Evolutionary conservation across 2,329 filamentous ascomycete genomes (phyloP).

Genomic region (Dactylellina drechsleri): DNA sequence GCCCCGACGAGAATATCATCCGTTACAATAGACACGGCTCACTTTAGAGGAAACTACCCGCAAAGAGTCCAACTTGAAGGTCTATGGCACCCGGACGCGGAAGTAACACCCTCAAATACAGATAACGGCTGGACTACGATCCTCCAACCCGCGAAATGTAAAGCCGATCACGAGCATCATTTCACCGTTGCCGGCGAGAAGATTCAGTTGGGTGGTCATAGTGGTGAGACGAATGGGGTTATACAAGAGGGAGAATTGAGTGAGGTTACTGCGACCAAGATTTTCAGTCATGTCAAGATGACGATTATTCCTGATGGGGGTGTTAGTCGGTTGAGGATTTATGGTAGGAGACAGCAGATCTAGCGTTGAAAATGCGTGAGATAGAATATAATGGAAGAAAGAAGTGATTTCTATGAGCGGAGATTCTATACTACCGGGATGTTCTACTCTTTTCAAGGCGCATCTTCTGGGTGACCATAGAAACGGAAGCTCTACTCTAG

Average conservation of each 20-base stretch:
- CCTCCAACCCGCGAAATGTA: slow-evolving; percentile 64
- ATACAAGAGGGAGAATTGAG: slow-evolving; percentile 56
- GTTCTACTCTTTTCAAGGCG: too few species aligned
- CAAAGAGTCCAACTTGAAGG: slow-evolving; percentile 77
- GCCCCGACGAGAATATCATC: slow-evolving; percentile 40
- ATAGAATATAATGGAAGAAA: not conserved
- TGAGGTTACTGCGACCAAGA: slow-evolving; percentile 66
- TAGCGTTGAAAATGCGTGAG: not conserved
- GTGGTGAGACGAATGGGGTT: slow-evolving; percentile 54
- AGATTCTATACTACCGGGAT: too few species aligned
- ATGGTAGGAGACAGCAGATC: slow-evolving; percentile 69
- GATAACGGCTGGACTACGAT: slow-evolving; percentile 65
- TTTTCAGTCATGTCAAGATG: slow-evolving; percentile 85
- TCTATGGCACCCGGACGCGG: slow-evolving; percentile 60
- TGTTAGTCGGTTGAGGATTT: slow-evolving; percentile 84
- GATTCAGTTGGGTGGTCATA: slow-evolving; percentile 38
- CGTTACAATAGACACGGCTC: slow-evolving; percentile 80
- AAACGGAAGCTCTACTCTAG: too few species aligned
- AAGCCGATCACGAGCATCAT: slow-evolving; percentile 42
- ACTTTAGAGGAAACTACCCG: slow-evolving; percentile 85
- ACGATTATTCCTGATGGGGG: slow-evolving; percentile 94
- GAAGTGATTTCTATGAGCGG: too few species aligned
- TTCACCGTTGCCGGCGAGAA: slow-evolving; percentile 26
- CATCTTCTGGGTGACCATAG: too few species aligned
- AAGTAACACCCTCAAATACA: slow-evolving; percentile 27